Evolutionary conservation across 345 rosid species (phyloP).

Genomic region (Rhodamnia argentea): DNA sequence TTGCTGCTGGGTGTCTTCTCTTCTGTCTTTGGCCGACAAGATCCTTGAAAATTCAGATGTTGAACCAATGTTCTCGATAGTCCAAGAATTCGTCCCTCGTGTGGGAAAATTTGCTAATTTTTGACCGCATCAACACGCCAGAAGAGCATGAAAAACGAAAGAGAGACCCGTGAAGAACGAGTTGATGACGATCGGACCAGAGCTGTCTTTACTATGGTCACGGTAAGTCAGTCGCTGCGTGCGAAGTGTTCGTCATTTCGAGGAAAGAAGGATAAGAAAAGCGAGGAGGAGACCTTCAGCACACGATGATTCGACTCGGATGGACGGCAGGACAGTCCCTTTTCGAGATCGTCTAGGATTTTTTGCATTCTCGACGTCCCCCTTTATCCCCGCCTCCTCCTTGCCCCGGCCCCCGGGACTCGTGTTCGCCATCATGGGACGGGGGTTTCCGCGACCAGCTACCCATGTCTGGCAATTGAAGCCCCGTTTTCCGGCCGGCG

Average conservation of each 20-base stretch:
- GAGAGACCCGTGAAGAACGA: background rate
- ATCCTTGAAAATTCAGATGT: background rate
- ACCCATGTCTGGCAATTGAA: background rate
- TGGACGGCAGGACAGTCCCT: background rate
- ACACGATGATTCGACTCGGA: background rate
- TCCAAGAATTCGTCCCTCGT: background rate
- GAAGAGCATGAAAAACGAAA: background rate
- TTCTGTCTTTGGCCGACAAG: background rate
- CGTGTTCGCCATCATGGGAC: fast-evolving
- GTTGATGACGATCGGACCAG: background rate
- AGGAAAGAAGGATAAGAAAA: background rate
- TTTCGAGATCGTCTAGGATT: background rate
- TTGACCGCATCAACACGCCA: background rate
- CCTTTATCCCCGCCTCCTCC: background rate
- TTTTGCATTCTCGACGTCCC: background rate
- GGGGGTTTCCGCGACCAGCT: fast-evolving
- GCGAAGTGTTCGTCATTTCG: background rate
- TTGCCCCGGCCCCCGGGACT: background rate
- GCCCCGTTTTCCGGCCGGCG: background rate
- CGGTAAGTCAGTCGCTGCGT: background rate
- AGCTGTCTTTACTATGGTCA: background rate
- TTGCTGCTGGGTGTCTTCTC: background rate
- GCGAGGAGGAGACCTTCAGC: background rate
- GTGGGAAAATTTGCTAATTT: background rate
- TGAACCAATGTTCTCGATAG: background rate